Conservation (phyloP, 352 stramenopile genomes). For the Globisporangium cederbergense region DNA sequence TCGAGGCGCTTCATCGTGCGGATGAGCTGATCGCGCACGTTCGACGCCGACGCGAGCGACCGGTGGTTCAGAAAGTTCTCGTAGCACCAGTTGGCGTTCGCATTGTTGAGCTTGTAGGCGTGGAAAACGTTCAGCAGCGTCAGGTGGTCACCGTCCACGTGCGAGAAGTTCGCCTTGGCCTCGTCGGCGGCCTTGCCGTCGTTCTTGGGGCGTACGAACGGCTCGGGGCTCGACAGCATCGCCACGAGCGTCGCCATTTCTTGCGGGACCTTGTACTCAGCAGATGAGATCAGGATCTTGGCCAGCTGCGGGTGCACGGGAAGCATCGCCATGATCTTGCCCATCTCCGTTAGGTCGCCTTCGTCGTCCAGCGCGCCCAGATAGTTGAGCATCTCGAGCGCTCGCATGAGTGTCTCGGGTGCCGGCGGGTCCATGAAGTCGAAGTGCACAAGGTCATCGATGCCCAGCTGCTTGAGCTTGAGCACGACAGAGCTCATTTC, state of each 20-base stretch:
- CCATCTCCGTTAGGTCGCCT: slow-evolving; percentile 92
- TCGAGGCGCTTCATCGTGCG: slow-evolving; percentile 95
- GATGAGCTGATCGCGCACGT: slow-evolving; percentile 96
- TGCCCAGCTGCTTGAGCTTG: slow-evolving; percentile 97
- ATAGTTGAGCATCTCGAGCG: slow-evolving; percentile 98
- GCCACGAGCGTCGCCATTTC: slow-evolving; percentile 97
- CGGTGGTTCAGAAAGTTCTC: slow-evolving; percentile 98
- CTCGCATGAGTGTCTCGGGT: slow-evolving; percentile 97
- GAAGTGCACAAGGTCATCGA: slow-evolving; percentile 99
- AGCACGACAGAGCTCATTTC: slow-evolving; percentile 96
- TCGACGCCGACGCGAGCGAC: slow-evolving; percentile 92
- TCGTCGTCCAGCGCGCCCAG: slow-evolving; percentile 97
- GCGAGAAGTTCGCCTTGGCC: slow-evolving; percentile 94
- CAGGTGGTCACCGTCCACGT: slow-evolving; percentile 96
- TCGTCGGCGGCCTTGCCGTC: slow-evolving; percentile 95
- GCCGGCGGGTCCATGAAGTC: slow-evolving; percentile 99
- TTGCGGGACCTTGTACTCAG: slow-evolving; percentile 94
- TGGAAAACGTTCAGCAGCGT: slow-evolving; percentile 98
- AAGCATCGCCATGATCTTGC: slow-evolving; percentile 94
- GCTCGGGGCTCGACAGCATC: slow-evolving; percentile 93
- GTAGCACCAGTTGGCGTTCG: slow-evolving; percentile 95
- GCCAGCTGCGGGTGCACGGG: slow-evolving; percentile 97
- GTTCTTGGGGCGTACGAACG: slow-evolving; percentile 96
- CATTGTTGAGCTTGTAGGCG: slow-evolving; percentile 93
- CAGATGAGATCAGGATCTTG: slow-evolving; percentile 96